Base-by-base conservation (phyloP, 345 rosid genomes). In the Populus deltoides region DNA sequence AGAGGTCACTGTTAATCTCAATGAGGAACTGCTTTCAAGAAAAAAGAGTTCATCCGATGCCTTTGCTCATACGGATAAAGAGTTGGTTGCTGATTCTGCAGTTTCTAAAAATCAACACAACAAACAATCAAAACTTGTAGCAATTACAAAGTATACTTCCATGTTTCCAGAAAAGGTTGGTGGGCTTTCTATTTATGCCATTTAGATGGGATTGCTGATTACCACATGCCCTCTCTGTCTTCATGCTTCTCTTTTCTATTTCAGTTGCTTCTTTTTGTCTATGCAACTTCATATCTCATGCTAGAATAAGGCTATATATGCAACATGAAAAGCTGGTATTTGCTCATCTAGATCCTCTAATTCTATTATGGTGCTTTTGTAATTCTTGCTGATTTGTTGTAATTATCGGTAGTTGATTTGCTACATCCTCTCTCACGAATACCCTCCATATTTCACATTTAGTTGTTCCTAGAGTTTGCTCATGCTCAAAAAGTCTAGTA, bases 111-210 rank as follows among this genome's bases (percentile, higher is more conserved):
- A 78, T 83, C 84, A 86, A 73, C 85, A 45, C 12, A 88, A 82
- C 81, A 86, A 89, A 78, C 80, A 89, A 78, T 81, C 88, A 41
- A 81, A 84, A 38, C 76, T 88, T 73, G 88, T 72, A 67, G 82
- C 88, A 51, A 87, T 96, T 75, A 78, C 88, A 25, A 92, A 93
- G 80, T 86, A 78, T 85, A 82, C 87, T 85, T 80, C 82, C 49
- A 82, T 90, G 83, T 86, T 96, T 84, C 99, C 99, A 35, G 97
- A 94, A 79, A 91, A 89, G 99, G 99, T 91, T 61, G 80, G 94
- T 82, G 78, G 66, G 81, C 49, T 79, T 70, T 75, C 25, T 66
- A 20, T 76, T 27, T 38, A 51, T 68, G 24, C 10, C 8, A 9
- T 22, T 24, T 25, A 43, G 15, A 43, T 47, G 53, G 16, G 17